Evolutionary conservation across 257 asterid species (phyloP).

Genomic region (Solanum clarkiae): DNA sequence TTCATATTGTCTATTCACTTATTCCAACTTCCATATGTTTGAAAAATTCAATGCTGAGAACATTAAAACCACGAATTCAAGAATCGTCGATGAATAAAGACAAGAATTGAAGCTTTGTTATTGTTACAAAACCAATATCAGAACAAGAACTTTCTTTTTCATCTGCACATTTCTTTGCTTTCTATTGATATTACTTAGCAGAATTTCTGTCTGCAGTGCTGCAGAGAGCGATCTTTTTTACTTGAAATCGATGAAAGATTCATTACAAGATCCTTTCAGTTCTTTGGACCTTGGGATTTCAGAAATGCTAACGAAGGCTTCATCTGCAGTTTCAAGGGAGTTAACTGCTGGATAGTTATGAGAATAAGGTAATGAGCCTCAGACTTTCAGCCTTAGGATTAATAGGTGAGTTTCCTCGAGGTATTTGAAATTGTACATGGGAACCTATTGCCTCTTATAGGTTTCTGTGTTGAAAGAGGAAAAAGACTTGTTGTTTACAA

Average conservation of each 20-base stretch:
- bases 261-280: slow-evolving; percentile 8
- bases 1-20: not conserved
- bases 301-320: not conserved
- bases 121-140: not conserved
- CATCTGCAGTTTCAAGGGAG: not conserved
- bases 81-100: not conserved
- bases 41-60: not conserved
- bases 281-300: slow-evolving; percentile 6
- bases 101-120: not conserved
- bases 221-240: not conserved
- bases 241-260: not conserved
- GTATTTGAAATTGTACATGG: slow-evolving; percentile 1
- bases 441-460: slow-evolving; percentile 7
- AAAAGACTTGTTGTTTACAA: slow-evolving; percentile 7
- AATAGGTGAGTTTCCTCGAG: slow-evolving; percentile 9
- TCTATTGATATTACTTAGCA: not conserved
- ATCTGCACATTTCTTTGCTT: not conserved
- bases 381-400: not conserved
- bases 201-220: not conserved
- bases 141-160: not conserved
- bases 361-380: slow-evolving; percentile 3
- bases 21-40: not conserved
- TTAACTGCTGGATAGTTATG: slow-evolving; percentile 5
- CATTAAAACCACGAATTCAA: not conserved
- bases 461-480: slow-evolving; percentile 4